These are phyloP conservation scores for Penicillium arizonense DNA, from an alignment of 495 filamentous ascomycete genomes.

Conservation along the genomic window DNA sequence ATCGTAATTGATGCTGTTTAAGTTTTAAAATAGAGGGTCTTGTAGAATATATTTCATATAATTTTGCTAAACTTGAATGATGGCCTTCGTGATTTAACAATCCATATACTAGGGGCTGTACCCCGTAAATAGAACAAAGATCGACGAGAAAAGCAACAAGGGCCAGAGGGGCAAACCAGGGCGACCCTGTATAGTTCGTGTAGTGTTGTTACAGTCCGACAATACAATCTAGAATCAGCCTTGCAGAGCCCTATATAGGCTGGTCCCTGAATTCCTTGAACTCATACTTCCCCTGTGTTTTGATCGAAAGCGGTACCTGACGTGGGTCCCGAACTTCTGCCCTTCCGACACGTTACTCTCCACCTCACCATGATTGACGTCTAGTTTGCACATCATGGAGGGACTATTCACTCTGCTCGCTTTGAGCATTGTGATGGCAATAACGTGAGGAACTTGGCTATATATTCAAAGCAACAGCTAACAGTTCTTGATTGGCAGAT, in stretches of 20 bases:
- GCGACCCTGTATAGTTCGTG: no score
- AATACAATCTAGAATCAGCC: no score
- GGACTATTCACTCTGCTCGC: slow-evolving; percentile 84
- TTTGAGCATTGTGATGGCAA: slow-evolving; percentile 87
- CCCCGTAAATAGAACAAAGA: no score
- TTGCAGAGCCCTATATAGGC: background rate
- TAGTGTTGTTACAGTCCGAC: no score
- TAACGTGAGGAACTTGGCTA: slow-evolving; percentile 64
- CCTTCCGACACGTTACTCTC: slow-evolving; percentile 7
- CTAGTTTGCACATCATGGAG: slow-evolving; percentile 53
- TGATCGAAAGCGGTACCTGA: slow-evolving; percentile 13
- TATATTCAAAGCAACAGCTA: slow-evolving; percentile 9
- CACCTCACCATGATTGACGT: slow-evolving; percentile 21
- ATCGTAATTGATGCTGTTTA: background rate
- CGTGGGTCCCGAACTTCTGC: slow-evolving; percentile 7
- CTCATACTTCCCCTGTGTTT: slow-evolving; percentile 5
- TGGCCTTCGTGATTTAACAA: no score
- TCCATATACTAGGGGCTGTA: no score
- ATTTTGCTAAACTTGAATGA: no score
- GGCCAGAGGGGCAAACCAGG: no score
- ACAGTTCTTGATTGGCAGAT: slow-evolving; percentile 55
- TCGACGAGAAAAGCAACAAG: no score
- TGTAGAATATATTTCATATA: no score
- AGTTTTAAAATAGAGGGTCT: no score
- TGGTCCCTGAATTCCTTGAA: background rate